Base-by-base conservation (phyloP, 1,139 yeast species). In the Geotrichum histeridarum region DNA sequence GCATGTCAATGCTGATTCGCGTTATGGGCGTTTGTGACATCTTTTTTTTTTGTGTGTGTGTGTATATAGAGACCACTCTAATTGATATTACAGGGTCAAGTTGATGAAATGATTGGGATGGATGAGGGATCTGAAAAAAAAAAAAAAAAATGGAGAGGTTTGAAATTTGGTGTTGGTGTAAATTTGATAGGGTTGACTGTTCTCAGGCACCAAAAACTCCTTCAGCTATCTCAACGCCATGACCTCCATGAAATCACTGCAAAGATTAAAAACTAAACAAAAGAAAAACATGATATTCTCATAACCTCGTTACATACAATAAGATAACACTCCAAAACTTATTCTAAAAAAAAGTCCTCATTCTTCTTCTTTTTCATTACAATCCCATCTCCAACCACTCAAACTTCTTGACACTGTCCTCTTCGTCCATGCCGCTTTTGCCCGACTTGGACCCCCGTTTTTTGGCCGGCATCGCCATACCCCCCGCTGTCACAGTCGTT, bases 1-100 rank as follows among this genome's bases (percentile, higher is more conserved):
- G 52, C 52, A 53, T 53, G 22, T 53, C 55, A 35, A 53, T 53
- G 39, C 52, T 53, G 33, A 53, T 53, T 31, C 55, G 39, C 12
- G 51, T 53, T 11, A 50, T 45, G 31, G 42, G 49, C 38, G 42
- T 31, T 22, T 17, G 36, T 18, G 42, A 38, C 27, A 22, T 33
- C 14, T 33, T 33, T 33, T 33, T 33, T 33, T 6, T n/a, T 4
- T 33, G 37, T 6, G 2, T 33, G 12, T 11, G 7, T n/a, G n/a
- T n/a, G n/a, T n/a, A n/a, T n/a, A n/a, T n/a, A n/a, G n/a, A 33
- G 14, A 33, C 12, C 37, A n/a, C 37, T n/a, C n/a, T n/a, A n/a
- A n/a, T n/a, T n/a, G n/a, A n/a, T n/a, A n/a, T n/a, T n/a, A n/a
- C n/a, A n/a, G n/a, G n/a, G n/a, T n/a, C n/a, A n/a, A n/a, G n/a